phyloP scores from a whole-genome alignment of 2,329 filamentous ascomycete species.

The Microcyclosporella mali region DNA sequence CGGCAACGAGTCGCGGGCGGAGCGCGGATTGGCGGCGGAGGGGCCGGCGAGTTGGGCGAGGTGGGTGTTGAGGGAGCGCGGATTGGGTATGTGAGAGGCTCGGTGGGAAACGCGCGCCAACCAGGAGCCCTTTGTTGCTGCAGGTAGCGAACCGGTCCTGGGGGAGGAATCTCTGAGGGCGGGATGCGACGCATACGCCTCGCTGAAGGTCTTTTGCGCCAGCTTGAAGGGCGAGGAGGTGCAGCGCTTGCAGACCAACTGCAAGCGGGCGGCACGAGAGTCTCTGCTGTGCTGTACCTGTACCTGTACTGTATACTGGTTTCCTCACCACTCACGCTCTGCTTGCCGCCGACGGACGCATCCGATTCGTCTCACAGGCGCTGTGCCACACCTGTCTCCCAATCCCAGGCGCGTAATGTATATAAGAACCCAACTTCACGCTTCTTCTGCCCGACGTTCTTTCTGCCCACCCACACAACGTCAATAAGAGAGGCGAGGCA shows the following conservation, averaged over 20 bases:
- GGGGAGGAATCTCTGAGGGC: constrained; percentile 1
- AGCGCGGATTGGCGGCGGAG: neutral
- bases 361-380: no score
- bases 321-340: no score
- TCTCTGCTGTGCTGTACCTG: no score
- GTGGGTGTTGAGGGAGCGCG: neutral
- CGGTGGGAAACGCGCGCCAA: constrained; percentile 25
- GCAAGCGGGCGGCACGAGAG: neutral
- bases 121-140: constrained; percentile 7
- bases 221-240: neutral
- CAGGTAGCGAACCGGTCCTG: no score
- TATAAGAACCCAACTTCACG: no score
- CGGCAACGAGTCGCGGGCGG: neutral
- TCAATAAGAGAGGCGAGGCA: no score
- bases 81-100: constrained; percentile 25
- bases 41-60: neutral
- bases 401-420: no score
- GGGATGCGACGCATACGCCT: constrained; percentile 1
- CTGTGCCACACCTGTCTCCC: no score
- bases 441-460: no score
- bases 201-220: constrained; percentile 3
- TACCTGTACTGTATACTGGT: no score
- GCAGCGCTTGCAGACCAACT: neutral
- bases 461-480: no score
- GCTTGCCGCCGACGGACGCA: no score